Base-by-base conservation (phyloP, 2,329 filamentous ascomycete species). In the Mycocentrospora acerina region DNA sequence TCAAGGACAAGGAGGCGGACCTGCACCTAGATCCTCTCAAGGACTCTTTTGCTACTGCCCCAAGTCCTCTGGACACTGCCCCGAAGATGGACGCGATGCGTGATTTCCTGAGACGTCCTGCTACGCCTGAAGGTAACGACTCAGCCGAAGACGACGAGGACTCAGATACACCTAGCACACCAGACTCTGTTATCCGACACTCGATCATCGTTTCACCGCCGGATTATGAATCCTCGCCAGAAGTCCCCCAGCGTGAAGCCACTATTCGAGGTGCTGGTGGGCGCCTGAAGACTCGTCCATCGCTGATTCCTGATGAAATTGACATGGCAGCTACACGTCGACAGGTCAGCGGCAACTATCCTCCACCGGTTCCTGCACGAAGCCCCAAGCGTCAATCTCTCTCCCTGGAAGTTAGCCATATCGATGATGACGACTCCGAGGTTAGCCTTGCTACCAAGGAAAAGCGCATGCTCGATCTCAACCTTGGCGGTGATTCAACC, bases 231-330 rank as follows among this genome's bases (percentile, higher is more conserved):
- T 76, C 81, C 30, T 80, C 81, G 0, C 81, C 82, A 2, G 76
- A 75, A 24, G 81, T 97, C 41, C 90, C 91, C 2, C 90, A 95
- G 55, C 81, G 83, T 31, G 72, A 88, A 32, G 89, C 91, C 4
- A 96, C 91, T 0, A 90, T 97, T 70, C 93, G 91, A 66, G 86
- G 90, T 7, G 83, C 86, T 15, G 88, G 89, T 7, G 88, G 88
- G 9, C 89, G 84, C 66, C 77, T 97, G 27, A 96, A 95, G 75
- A 93, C 90, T 0, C 81, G 91, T 24, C 82, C 89, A 12, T 96
- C 91, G 2, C 82, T 89, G 26, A 95, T 90, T 0, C 90, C 90
- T 2, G 84, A 88, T 1, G 91, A 97, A 64, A 75, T 82, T 39
- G 78, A 86, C 4, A 95, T 97, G 89, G 85, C 89, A 28, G 88